Conservation (phyloP, 2,329 filamentous ascomycete genomes). For the Neurospora crassa region DNA sequence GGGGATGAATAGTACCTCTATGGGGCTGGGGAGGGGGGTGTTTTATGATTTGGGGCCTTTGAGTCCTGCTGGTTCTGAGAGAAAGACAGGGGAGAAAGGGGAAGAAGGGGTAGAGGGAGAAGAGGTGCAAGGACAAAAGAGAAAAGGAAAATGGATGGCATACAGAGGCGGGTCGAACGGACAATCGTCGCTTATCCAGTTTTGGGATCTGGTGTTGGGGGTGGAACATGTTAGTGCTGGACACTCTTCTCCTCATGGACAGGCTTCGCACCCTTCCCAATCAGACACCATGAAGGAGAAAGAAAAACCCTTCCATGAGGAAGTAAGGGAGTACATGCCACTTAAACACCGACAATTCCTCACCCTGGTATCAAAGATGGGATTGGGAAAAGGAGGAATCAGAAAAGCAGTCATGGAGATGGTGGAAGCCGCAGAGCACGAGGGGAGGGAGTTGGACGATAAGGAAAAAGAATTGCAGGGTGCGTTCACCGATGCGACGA, state of each 20-base stretch:
- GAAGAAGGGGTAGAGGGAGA: slow-evolving; percentile 54
- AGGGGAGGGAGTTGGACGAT: neutral
- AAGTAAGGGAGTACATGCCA: slow-evolving; percentile 88
- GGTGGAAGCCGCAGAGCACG: slow-evolving; percentile 36
- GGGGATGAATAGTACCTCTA: slow-evolving; percentile 64
- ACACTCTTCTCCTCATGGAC: slow-evolving; percentile 9
- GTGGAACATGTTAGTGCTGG: slow-evolving; percentile 57
- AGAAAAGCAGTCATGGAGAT: slow-evolving; percentile 45
- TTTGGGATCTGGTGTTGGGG: slow-evolving; percentile 80
- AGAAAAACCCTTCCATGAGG: slow-evolving; percentile 36
- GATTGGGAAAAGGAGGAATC: slow-evolving; percentile 37
- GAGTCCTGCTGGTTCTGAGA: slow-evolving; percentile 34
- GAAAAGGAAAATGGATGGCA: slow-evolving; percentile 59
- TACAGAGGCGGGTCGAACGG: slow-evolving; percentile 89
- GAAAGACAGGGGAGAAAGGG: slow-evolving; percentile 63
- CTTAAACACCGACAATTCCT: slow-evolving; percentile 74
- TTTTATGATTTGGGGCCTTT: slow-evolving; percentile 79
- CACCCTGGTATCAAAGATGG: slow-evolving; percentile 54
- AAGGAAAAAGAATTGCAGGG: slow-evolving; percentile 34
- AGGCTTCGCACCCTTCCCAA: neutral
- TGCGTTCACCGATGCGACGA: slow-evolving; percentile 62
- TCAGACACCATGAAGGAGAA: slow-evolving; percentile 5
- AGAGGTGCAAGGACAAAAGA: neutral
- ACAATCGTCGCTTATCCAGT: slow-evolving; percentile 85
- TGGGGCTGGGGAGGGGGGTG: slow-evolving; percentile 73